Percentiles rank a stretch among this genome's conserved stretches.
Evolutionary conservation across 2,329 filamentous ascomycete species (phyloP).

Genomic region (Coniosporium tulheliwenetii): DNA sequence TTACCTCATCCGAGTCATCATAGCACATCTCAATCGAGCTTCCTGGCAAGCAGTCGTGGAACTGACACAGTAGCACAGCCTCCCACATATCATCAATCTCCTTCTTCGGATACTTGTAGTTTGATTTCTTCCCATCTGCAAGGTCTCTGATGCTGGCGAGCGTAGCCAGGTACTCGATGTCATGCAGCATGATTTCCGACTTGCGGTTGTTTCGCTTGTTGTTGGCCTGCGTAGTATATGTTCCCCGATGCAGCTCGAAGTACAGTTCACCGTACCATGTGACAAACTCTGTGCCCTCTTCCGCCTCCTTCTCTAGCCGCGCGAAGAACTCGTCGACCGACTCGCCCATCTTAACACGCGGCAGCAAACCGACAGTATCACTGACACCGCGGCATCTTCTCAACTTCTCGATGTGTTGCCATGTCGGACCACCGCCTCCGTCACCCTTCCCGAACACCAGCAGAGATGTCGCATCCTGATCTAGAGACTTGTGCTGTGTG

Average conservation of each 20-base stretch:
- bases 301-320: conserved; percentile 61
- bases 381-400: conserved; percentile 81
- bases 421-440: conserved; percentile 87
- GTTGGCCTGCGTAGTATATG: conserved; percentile 93
- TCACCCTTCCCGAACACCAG: conserved; percentile 95
- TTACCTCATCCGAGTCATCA: conserved; percentile 70
- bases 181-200: conserved; percentile 69
- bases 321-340: conserved; percentile 94
- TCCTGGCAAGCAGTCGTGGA: conserved; percentile 92
- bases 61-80: conserved; percentile 77
- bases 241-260: conserved; percentile 92
- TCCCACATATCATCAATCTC: conserved; percentile 98
- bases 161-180: conserved; percentile 78
- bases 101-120: conserved; percentile 81
- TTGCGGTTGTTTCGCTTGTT: conserved; percentile 92
- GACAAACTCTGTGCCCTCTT: conserved; percentile 52
- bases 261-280: conserved; percentile 99
- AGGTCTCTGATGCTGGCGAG: conserved; percentile 60
- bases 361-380: conserved; percentile 70
- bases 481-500: conserved; percentile 86
- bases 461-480: conserved; percentile 78
- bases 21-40: conserved; percentile 98
- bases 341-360: conserved; percentile 73
- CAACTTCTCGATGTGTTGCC: conserved; percentile 87
- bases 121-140: conserved; percentile 19